A percentile compares a stretch with the other conserved stretches of the same genome.
phyloP scores from a whole-genome alignment of 2,329 filamentous ascomycete genomes.

The Aspergillus sp. region DNA sequence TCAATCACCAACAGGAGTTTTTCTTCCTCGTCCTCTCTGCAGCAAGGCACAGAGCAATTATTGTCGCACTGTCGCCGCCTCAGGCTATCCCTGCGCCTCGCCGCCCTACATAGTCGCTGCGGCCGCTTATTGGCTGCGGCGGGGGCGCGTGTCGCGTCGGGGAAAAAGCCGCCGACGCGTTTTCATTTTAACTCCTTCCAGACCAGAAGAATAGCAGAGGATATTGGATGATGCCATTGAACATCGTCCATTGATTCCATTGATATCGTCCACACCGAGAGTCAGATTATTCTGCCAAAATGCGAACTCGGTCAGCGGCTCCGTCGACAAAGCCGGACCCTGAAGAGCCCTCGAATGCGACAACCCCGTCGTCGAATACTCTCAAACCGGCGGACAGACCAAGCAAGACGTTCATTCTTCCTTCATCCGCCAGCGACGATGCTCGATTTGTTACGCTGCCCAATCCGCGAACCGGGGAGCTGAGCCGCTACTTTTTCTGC shows the following conservation, averaged over 20 bases:
- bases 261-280: neutral
- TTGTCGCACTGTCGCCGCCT: constrained; percentile 12
- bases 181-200: constrained; percentile 6
- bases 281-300: constrained; percentile 5
- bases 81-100: constrained; percentile 4
- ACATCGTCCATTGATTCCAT: neutral
- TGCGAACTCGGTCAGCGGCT: constrained; percentile 25
- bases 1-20: too few species aligned
- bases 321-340: constrained; percentile 11
- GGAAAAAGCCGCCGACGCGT: constrained; percentile 4
- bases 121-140: constrained; percentile 21
- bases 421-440: constrained; percentile 46
- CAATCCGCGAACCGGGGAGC: constrained; percentile 46
- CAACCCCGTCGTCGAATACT: constrained; percentile 6
- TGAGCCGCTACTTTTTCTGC: constrained; percentile 55
- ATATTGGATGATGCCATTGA: neutral
- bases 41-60: constrained; percentile 8
- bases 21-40: constrained; percentile 3
- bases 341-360: constrained; percentile 11
- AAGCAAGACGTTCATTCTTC: constrained; percentile 54
- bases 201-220: neutral
- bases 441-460: constrained; percentile 54
- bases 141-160: constrained; percentile 23
- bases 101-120: constrained; percentile 2
- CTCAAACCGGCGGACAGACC: constrained; percentile 22